Conservation (phyloP, 2,329 filamentous ascomycete genomes). For the Sporothrix euskadiensis region DNA sequence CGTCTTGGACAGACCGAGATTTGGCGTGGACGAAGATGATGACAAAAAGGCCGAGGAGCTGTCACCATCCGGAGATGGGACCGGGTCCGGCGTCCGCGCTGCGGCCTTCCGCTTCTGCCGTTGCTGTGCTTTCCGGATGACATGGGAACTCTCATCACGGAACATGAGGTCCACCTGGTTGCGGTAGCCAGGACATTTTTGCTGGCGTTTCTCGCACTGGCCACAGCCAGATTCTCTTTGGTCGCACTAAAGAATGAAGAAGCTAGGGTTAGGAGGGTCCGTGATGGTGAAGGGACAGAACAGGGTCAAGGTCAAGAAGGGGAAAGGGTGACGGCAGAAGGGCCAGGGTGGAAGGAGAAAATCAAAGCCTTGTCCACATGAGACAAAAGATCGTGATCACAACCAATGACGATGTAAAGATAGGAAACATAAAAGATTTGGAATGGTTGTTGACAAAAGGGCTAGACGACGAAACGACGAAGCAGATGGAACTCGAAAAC, state of each 20-base stretch:
- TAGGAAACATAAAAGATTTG: background rate
- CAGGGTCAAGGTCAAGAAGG: background rate
- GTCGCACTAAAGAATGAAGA: slow-evolving; percentile 49
- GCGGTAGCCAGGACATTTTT: slow-evolving; percentile 56
- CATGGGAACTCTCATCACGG: slow-evolving; percentile 57
- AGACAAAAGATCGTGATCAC: background rate
- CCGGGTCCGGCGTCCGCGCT: slow-evolving; percentile 30
- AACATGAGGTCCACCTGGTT: slow-evolving; percentile 60
- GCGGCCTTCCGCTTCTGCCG: slow-evolving; percentile 37
- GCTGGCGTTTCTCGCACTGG: slow-evolving; percentile 55
- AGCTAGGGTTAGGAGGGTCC: background rate
- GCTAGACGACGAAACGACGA: slow-evolving; percentile 8
- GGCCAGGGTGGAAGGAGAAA: background rate
- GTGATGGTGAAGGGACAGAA: background rate
- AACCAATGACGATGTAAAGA: background rate
- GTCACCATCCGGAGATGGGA: slow-evolving; percentile 34
- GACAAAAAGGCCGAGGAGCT: slow-evolving; percentile 16
- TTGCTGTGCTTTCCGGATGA: slow-evolving; percentile 54
- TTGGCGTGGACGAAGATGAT: slow-evolving; percentile 21
- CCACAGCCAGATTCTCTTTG: slow-evolving; percentile 54
- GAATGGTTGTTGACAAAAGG: background rate
- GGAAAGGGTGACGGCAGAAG: background rate
- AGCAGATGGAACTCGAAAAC: slow-evolving; percentile 35
- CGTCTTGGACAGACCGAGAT: background rate
- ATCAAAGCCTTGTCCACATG: background rate